Evolutionary conservation across 768 basidiomycete species (phyloP), one percentile per base, ranked within the genome.

Genomic region (Podaxis rugospora): DNA sequence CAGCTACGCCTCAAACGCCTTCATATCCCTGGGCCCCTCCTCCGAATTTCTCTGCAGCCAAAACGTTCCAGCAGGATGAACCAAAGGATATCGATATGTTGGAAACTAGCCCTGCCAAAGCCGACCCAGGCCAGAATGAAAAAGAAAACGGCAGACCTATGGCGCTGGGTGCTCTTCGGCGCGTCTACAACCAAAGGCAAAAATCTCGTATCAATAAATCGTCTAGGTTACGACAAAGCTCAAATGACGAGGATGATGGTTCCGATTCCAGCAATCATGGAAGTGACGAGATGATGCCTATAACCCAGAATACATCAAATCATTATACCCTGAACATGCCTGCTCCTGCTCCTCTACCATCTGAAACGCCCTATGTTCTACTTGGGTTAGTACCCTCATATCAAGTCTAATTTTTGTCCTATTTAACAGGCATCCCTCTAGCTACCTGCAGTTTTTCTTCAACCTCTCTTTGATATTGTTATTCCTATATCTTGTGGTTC

Each of bases 371-470:
- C 21, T 92, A 93, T 73, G 76, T 95, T 57, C 77, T 97, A 28
- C 81, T 94, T 52, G 94, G 95, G 94, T 95, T 66, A 69, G 88
- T 77, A 32, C 35, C 61, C 18, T 39, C 52, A 39, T 54, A 13
- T 55, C 55, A 63, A 49, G 32, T 37, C 9, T 32, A 36, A 25
- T 37, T 56, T 47, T 18, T 58, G 23, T 18, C 14, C 55, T 55
- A 61, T 59, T 67, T 68, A 62, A 44, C 42, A 5, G 68, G 47
- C 55, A 58, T 27, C 61, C 9, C 55, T 54, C 49, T 59, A 92
- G 92, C 63, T 98, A 98, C 73, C 78, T 96, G 21, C 96, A 98
- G 71, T 93, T 98, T 75, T 86, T 92, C 74, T 97, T 97, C 78
- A 97, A 98, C 73, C 75, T 92, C 23, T 87, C 90, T 5, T 82